These are phyloP conservation scores for Xylariaceae sp. DNA, from an alignment of 2,329 filamentous ascomycete genomes.

Conservation along the genomic window DNA sequence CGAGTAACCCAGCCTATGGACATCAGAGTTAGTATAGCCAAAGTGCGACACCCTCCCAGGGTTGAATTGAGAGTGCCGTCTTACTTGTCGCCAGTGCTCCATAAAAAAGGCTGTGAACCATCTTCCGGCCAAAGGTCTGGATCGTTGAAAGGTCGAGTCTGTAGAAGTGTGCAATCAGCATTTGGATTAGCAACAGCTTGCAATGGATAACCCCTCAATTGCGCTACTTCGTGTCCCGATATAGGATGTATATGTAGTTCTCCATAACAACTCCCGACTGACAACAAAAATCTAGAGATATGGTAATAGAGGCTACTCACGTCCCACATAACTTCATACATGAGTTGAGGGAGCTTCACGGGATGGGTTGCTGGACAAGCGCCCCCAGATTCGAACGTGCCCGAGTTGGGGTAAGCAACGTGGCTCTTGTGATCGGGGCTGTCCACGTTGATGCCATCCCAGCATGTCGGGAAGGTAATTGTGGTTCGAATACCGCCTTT, in stretches of 20 bases:
- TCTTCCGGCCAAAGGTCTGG: slow-evolving; percentile 39
- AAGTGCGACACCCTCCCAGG: neutral
- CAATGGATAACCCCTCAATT: too few species aligned
- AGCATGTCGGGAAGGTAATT: slow-evolving; percentile 61
- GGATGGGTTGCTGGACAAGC: slow-evolving; percentile 56
- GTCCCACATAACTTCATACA: slow-evolving; percentile 65
- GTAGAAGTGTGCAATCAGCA: slow-evolving; percentile 5
- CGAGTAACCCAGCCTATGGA: slow-evolving; percentile 32
- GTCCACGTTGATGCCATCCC: slow-evolving; percentile 58
- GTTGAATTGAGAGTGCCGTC: neutral
- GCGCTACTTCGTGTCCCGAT: too few species aligned
- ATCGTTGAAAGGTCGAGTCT: slow-evolving; percentile 38
- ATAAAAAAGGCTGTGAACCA: slow-evolving; percentile 39
- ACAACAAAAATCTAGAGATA: neutral
- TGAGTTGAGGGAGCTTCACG: slow-evolving; percentile 61
- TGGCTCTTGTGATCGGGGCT: slow-evolving; percentile 55
- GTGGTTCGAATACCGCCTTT: slow-evolving; percentile 54
- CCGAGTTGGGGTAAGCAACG: slow-evolving; percentile 52
- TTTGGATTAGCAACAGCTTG: neutral
- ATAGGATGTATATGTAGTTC: too few species aligned
- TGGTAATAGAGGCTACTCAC: slow-evolving; percentile 26
- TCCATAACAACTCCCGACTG: too few species aligned
- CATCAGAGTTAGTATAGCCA: neutral
- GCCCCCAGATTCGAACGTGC: slow-evolving; percentile 44
- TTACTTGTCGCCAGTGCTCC: slow-evolving; percentile 36